These are phyloP conservation scores for Chloris gayana DNA, from an alignment of 176 grass and related monocot genomes.

Conservation along the genomic window DNA sequence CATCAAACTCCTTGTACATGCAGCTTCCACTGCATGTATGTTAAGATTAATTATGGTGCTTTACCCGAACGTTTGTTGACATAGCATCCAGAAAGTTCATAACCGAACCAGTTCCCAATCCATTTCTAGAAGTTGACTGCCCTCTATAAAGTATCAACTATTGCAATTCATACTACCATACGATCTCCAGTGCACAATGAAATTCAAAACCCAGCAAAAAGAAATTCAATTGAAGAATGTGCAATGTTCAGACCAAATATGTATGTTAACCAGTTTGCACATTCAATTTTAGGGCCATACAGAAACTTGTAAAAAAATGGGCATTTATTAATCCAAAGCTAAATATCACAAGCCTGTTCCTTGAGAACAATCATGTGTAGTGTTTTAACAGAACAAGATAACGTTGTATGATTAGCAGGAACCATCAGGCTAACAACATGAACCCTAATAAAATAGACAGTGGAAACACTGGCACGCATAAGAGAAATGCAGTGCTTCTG, in stretches of 20 bases:
- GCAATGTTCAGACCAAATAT: not conserved
- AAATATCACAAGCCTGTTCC: conserved; percentile 17
- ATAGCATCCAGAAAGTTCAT: conserved; percentile 15
- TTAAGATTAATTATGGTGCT: not conserved
- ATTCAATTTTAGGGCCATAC: not conserved
- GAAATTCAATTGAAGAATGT: not conserved
- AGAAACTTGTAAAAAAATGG: conserved; percentile 5
- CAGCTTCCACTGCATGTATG: not conserved
- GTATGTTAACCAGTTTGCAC: not conserved
- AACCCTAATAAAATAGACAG: conserved; percentile 7
- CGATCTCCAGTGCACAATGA: not conserved
- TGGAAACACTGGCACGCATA: not conserved
- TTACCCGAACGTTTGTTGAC: not conserved
- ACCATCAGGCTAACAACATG: not conserved
- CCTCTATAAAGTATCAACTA: not conserved
- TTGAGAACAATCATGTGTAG: not conserved
- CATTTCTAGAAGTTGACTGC: not conserved
- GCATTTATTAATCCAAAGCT: not conserved
- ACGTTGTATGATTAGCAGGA: not conserved
- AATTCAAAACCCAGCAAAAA: not conserved
- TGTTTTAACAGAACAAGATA: not conserved
- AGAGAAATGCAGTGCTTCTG: conserved; percentile 7
- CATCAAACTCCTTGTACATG: not conserved
- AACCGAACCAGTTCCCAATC: not conserved
- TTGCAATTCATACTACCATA: not conserved